A percentile compares a stretch with the other conserved stretches of the same genome.
Conservation (phyloP, 1,139 yeast species). For the Sugiyamaella castrensis region DNA sequence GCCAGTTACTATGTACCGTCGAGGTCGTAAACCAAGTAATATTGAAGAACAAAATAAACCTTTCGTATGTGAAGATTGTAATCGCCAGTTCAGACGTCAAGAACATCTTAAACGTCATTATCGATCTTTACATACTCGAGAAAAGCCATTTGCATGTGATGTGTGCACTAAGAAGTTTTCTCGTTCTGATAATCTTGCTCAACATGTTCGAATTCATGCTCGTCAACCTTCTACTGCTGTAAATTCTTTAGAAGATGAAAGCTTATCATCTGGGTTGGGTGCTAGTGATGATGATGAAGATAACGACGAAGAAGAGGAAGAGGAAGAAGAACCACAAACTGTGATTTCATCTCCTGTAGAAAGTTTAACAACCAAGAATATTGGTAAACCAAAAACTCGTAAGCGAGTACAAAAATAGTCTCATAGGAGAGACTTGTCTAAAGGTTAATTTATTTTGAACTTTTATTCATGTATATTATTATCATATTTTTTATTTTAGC, state of each 20-base stretch:
- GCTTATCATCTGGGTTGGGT: neutral
- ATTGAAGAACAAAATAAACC: conserved; percentile 30
- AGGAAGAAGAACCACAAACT: neutral
- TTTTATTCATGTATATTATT: too few species aligned
- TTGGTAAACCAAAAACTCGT: too few species aligned
- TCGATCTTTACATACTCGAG: conserved; percentile 64
- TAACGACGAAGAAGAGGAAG: conserved; percentile 1
- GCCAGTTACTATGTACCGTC: conserved; percentile 19
- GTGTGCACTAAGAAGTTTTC: conserved; percentile 71
- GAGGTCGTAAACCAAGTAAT: conserved; percentile 35
- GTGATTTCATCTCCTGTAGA: neutral
- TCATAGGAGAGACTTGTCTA: too few species aligned
- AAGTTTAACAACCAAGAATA: too few species aligned
- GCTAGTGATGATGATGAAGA: neutral
- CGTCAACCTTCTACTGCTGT: neutral
- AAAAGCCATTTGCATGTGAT: conserved; percentile 71
- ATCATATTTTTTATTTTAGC: too few species aligned
- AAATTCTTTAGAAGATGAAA: neutral
- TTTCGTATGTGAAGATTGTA: conserved; percentile 37
- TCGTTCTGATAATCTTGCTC: conserved; percentile 70
- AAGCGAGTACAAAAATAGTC: too few species aligned
- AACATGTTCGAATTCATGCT: conserved; percentile 65
- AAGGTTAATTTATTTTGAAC: too few species aligned
- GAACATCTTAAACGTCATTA: conserved; percentile 78
- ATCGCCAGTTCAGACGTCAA: conserved; percentile 58